These are phyloP conservation scores for Fusarium multiceps DNA, from an alignment of 2,329 filamentous ascomycete species.

Conservation along the genomic window DNA sequence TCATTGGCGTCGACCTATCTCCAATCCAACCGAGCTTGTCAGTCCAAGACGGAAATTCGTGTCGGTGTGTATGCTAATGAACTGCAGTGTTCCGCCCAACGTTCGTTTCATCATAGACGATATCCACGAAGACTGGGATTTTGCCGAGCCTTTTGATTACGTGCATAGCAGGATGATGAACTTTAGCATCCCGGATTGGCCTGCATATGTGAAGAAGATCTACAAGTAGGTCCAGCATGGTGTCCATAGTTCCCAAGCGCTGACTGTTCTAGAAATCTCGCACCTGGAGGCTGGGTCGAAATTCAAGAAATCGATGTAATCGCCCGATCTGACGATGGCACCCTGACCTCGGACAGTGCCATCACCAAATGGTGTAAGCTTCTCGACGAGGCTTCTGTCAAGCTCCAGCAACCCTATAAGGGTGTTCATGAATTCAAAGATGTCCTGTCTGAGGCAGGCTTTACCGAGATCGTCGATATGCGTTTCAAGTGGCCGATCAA, in stretches of 20 bases:
- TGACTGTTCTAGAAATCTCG: not conserved
- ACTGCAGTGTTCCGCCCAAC: not conserved
- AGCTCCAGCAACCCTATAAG: not conserved
- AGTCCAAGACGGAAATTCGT: rapidly evolving
- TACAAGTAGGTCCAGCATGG: not conserved
- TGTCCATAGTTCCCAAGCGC: no score
- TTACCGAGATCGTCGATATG: slow-evolving; percentile 1
- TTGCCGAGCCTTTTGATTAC: not conserved
- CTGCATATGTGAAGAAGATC: not conserved
- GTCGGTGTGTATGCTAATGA: not conserved
- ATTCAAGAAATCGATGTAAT: slow-evolving; percentile 6
- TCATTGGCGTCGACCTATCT: not conserved
- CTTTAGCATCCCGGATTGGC: not conserved
- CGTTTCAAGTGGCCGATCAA: slow-evolving; percentile 16
- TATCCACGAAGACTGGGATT: not conserved
- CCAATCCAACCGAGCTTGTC: slow-evolving; percentile 5
- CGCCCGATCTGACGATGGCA: not conserved
- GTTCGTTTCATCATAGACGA: slow-evolving; percentile 8
- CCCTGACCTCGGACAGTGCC: not conserved
- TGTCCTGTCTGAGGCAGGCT: not conserved
- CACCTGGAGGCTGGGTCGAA: slow-evolving; percentile 1
- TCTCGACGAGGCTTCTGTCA: not conserved
- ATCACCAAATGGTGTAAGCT: slow-evolving; percentile 4
- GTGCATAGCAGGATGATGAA: slow-evolving; percentile 15
- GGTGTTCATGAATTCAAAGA: not conserved